Percentiles rank a stretch among this genome's conserved stretches.
Evolutionary conservation across 2,329 filamentous ascomycete species (phyloP).

Genomic region (Cercospora berteroae): DNA sequence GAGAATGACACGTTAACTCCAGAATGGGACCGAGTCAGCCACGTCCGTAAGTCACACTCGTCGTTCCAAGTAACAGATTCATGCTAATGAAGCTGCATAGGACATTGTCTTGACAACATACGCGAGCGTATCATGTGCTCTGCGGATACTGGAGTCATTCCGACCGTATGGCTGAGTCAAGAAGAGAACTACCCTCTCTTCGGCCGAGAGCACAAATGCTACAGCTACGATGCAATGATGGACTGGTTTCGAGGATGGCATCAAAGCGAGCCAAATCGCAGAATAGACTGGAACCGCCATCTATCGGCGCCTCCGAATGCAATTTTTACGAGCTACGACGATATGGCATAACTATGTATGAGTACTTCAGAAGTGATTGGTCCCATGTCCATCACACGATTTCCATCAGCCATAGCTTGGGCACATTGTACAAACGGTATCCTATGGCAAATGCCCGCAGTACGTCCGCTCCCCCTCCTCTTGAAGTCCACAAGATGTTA

Average conservation of each 20-base stretch:
- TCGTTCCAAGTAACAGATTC: background rate
- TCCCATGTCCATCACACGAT: too few relatives aligned
- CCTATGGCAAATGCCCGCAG: too few relatives aligned
- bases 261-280: background rate
- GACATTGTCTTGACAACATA: conserved; percentile 13
- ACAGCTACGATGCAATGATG: conserved; percentile 16
- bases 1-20: conserved; percentile 1
- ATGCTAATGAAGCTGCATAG: background rate
- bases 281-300: conserved; percentile 7
- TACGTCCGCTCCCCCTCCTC: too few relatives aligned
- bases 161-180: background rate
- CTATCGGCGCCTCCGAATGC: conserved; percentile 3
- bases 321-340: conserved; percentile 1
- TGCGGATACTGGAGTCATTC: conserved; percentile 4
- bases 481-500: too few relatives aligned
- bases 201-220: conserved; percentile 15
- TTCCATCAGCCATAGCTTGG: too few relatives aligned
- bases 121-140: conserved; percentile 14
- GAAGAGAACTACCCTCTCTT: conserved; percentile 12
- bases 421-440: too few relatives aligned
- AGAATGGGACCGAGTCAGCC: conserved; percentile 7
- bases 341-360: too few relatives aligned
- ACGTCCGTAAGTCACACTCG: background rate
- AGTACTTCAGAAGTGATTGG: too few relatives aligned
- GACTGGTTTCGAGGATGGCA: conserved; percentile 10